Evolutionary conservation across 441 rosid species (phyloP).

Genomic region (Brassica balearica): DNA sequence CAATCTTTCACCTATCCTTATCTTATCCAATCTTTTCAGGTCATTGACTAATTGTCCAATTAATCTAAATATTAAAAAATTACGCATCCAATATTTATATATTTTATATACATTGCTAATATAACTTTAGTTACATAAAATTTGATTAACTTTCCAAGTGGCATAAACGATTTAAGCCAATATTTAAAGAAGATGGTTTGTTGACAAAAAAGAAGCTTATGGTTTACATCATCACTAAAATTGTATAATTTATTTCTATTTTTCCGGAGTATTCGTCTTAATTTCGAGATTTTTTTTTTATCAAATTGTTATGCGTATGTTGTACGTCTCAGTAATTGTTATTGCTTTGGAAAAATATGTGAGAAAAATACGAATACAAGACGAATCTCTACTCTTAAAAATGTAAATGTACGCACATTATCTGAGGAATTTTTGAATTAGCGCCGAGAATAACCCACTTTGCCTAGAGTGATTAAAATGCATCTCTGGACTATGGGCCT

Average conservation of each 20-base stretch:
- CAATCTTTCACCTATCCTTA: conserved; percentile 36
- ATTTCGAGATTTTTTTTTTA: background rate
- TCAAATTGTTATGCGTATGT: background rate
- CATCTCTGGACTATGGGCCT: background rate
- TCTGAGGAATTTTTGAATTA: background rate
- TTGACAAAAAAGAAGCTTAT: background rate
- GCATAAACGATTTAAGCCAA: conserved; percentile 9
- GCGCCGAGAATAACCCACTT: background rate
- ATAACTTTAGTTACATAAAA: conserved; percentile 12
- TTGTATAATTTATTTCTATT: background rate
- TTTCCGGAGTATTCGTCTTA: background rate
- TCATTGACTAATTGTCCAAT: conserved; percentile 34
- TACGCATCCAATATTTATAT: conserved; percentile 21
- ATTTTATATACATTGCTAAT: conserved; percentile 1
- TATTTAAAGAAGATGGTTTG: background rate
- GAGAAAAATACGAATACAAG: background rate
- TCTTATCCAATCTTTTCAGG: conserved; percentile 38
- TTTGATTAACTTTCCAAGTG: conserved; percentile 20
- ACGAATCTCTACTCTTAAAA: background rate
- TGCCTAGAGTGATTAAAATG: background rate
- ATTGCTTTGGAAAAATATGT: background rate
- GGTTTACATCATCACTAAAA: background rate
- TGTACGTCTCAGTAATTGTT: background rate
- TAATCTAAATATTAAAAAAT: background rate
- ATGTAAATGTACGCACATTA: background rate